Evolutionary conservation across 148 eudicot genomes (phyloP).

Genomic region (Vaccinium corymbosum): DNA sequence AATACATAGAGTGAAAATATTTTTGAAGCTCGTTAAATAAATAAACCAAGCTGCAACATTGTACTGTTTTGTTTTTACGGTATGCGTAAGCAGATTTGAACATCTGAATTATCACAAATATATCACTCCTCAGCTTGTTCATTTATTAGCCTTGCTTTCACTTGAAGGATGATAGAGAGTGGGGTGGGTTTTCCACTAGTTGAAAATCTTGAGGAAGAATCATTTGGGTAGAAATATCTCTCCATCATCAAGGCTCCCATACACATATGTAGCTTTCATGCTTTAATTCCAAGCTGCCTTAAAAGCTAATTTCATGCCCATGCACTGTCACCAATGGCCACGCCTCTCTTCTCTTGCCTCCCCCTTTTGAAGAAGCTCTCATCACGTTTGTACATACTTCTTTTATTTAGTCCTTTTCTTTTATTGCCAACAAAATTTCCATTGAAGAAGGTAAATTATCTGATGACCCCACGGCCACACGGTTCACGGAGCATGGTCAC

Average conservation of each 20-base stretch:
- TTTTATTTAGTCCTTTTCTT: background rate
- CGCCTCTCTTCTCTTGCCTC: constrained; percentile 24
- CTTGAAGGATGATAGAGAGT: background rate
- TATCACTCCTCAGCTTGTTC: background rate
- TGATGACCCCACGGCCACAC: background rate
- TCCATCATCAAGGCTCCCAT: constrained; percentile 9
- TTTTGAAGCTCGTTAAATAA: background rate
- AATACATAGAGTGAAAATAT: background rate
- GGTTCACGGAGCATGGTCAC: background rate
- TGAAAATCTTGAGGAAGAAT: constrained; percentile 20
- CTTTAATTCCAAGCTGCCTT: constrained; percentile 20
- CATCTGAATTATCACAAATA: too few relatives aligned
- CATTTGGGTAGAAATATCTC: constrained; percentile 20
- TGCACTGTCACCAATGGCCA: constrained; percentile 32
- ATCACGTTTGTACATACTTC: background rate
- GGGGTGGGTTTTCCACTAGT: background rate
- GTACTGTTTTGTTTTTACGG: background rate
- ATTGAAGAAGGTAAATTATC: background rate
- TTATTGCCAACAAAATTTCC: background rate
- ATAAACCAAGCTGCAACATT: background rate
- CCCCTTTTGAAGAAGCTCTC: constrained; percentile 21
- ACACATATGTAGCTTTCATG: constrained; percentile 6
- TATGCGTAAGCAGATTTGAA: too few relatives aligned
- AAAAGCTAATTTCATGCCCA: constrained; percentile 24
- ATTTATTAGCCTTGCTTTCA: background rate